phyloP scores from a whole-genome alignment of 1,139 yeast genomes.

The Pichia cactophila region DNA sequence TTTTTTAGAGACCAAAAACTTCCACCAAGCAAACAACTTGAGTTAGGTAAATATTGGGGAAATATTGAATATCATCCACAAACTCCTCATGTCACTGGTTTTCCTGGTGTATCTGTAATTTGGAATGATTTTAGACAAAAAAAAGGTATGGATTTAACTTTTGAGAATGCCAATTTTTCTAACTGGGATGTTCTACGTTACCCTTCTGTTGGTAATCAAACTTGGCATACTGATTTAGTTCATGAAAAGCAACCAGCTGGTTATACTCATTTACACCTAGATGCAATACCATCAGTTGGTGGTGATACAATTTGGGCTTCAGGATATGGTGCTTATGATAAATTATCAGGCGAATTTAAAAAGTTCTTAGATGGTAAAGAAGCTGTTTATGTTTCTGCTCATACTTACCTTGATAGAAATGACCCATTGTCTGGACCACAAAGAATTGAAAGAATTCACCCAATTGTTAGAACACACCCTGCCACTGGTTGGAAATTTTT shows the following conservation, averaged over 20 bases:
- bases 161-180: slow-evolving; percentile 17
- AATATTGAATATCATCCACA: slow-evolving; percentile 44
- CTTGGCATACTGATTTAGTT: slow-evolving; percentile 43
- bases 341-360: slow-evolving; percentile 42
- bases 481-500: slow-evolving; percentile 48
- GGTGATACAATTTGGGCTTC: slow-evolving; percentile 47
- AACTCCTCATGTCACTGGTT: slow-evolving; percentile 36
- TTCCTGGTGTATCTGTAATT: slow-evolving; percentile 42
- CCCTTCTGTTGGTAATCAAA: slow-evolving; percentile 14
- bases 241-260: slow-evolving; percentile 45
- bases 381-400: slow-evolving; percentile 40
- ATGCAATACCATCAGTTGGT: slow-evolving; percentile 39
- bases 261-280: slow-evolving; percentile 40
- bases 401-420: slow-evolving; percentile 34
- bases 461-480: slow-evolving; percentile 44
- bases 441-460: slow-evolving; percentile 39
- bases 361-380: slow-evolving; percentile 42
- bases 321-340: slow-evolving; percentile 42
- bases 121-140: slow-evolving; percentile 39
- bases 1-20: slow-evolving; percentile 42
- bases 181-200: slow-evolving; percentile 21
- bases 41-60: slow-evolving; percentile 40
- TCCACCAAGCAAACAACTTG: slow-evolving; percentile 38
- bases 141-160: slow-evolving; percentile 14
- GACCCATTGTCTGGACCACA: slow-evolving; percentile 39